Evolutionary conservation across 768 basidiomycete species (phyloP), one percentile per base, ranked within the genome.

Genomic region (Pholiota conissans): DNA sequence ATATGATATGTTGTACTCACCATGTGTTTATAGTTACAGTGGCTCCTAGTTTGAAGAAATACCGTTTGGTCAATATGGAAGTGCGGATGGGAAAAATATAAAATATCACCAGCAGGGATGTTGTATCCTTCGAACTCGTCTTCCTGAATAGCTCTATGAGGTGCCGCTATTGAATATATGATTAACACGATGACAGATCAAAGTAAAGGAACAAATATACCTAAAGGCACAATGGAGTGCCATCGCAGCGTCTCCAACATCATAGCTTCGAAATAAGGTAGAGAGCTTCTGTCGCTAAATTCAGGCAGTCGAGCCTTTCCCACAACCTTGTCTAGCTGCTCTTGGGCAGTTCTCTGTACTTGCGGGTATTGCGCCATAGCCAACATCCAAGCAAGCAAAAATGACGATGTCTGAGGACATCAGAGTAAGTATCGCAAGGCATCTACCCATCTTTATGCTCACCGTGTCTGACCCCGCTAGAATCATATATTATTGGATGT

Each of bases 231-330:
- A n/a, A 77, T 71, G 9, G 63, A 65, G 49, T 70, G 62, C 78
- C 79, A 80, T 11, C 80, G 71, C 55, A 80, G 49, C 0, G 76
- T 65, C 59, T 83, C 82, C 27, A 74, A 68, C 0, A 72, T 54
- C 18, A 82, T 67, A 0, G 81, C 81, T 16, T 76, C 73, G 24
- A 80, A 50, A 58, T 76, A 81, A 0, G 80, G 78, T 35, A 82
- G 63, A 0, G 67, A 69, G 8, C 64, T 59, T 39, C 73, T 66
- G 59, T 81, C 80, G 30, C 63, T 32, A 57, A 80, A 78, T n/a
- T 71, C 73, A 30, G 79, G 79, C 5, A 80, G 67, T 40, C 76
- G 71, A 51, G 74, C 65, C 28, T 64, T 59, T 47, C 79, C 76
- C 39, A 78, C 28, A 8, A 78, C 68, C n/a, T 67, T 61, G 57